These are phyloP conservation scores for Pharnaceum exiguum DNA, from an alignment of 148 eudicot species.

Conservation along the genomic window DNA sequence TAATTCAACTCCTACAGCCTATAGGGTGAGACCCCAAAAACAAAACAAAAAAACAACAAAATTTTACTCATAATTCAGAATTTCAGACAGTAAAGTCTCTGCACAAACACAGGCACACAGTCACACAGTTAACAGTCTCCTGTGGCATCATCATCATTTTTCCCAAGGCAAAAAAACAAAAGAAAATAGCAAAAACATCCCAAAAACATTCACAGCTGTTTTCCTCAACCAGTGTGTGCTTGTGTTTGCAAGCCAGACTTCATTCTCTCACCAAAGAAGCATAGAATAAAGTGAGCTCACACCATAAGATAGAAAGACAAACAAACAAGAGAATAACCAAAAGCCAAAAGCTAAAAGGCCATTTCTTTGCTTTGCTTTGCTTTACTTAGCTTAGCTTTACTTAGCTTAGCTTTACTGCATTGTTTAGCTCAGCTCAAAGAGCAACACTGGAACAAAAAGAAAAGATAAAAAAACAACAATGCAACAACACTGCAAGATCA, in stretches of 20 bases:
- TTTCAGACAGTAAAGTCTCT: slow-evolving; percentile 5
- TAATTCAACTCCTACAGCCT: slow-evolving; percentile 13
- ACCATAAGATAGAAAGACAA: slow-evolving; percentile 11
- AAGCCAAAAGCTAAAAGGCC: slow-evolving; percentile 22
- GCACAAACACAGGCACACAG: too few relatives aligned
- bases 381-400: background rate
- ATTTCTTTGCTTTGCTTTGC: slow-evolving; percentile 21
- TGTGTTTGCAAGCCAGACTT: too few relatives aligned
- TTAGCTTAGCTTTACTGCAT: background rate
- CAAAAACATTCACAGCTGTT: slow-evolving; percentile 34
- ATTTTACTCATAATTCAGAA: background rate
- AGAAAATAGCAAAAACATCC: background rate
- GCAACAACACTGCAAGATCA: too few relatives aligned
- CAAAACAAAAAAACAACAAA: background rate
- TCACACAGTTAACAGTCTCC: too few relatives aligned
- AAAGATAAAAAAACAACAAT: background rate
- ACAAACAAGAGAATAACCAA: too few relatives aligned
- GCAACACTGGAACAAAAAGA: slow-evolving; percentile 7
- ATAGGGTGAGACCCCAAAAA: background rate
- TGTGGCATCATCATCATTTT: slow-evolving; percentile 11
- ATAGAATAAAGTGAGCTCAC: slow-evolving; percentile 51
- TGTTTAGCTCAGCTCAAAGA: slow-evolving; percentile 26
- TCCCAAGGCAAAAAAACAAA: background rate
- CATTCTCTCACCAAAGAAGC: slow-evolving; percentile 28
- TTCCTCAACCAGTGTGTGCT: slow-evolving; percentile 10